Percentiles rank a stretch among this genome's conserved stretches.
phyloP scores from a whole-genome alignment of 2,329 filamentous ascomycete species.

The Chaetomium sp. region DNA sequence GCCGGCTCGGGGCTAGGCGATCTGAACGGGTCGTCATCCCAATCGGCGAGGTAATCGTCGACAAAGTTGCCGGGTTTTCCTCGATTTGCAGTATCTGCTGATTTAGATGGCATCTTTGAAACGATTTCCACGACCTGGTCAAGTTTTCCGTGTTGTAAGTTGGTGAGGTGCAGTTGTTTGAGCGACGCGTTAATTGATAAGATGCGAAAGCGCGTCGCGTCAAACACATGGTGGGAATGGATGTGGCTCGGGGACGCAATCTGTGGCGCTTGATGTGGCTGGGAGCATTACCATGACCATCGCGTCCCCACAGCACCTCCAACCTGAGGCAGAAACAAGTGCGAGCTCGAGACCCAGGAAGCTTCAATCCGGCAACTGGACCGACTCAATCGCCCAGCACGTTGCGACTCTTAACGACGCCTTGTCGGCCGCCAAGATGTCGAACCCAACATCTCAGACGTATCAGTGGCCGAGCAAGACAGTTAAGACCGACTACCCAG shows the following conservation, averaged over 20 bases:
- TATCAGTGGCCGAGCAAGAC: slow-evolving; percentile 73
- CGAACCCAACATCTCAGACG: slow-evolving; percentile 44
- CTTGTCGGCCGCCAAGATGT: slow-evolving; percentile 43
- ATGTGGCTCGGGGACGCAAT: slow-evolving; percentile 18
- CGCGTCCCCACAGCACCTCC: not conserved
- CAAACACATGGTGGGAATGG: slow-evolving; percentile 15
- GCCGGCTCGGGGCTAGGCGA: slow-evolving; percentile 47
- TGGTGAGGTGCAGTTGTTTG: slow-evolving; percentile 25
- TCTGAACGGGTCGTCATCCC: slow-evolving; percentile 52
- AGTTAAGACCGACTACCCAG: slow-evolving; percentile 81
- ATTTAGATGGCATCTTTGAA: slow-evolving; percentile 31
- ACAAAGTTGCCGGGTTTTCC: slow-evolving; percentile 61
- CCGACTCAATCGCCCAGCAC: slow-evolving; percentile 22
- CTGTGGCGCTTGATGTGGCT: slow-evolving; percentile 1
- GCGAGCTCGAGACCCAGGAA: slow-evolving; percentile 29
- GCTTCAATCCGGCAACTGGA: slow-evolving; percentile 27
- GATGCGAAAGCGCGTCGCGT: slow-evolving; percentile 21
- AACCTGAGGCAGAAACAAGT: slow-evolving; percentile 30
- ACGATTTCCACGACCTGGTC: slow-evolving; percentile 34
- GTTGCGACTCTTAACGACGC: slow-evolving; percentile 33
- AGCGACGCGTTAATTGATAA: slow-evolving; percentile 22
- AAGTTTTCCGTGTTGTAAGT: slow-evolving; percentile 47
- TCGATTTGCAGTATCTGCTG: slow-evolving; percentile 28
- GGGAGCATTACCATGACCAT: no score
- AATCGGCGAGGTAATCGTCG: slow-evolving; percentile 72